Evolutionary conservation across 257 asterid genomes (phyloP).

Genomic region (Anisodus acutangulus): DNA sequence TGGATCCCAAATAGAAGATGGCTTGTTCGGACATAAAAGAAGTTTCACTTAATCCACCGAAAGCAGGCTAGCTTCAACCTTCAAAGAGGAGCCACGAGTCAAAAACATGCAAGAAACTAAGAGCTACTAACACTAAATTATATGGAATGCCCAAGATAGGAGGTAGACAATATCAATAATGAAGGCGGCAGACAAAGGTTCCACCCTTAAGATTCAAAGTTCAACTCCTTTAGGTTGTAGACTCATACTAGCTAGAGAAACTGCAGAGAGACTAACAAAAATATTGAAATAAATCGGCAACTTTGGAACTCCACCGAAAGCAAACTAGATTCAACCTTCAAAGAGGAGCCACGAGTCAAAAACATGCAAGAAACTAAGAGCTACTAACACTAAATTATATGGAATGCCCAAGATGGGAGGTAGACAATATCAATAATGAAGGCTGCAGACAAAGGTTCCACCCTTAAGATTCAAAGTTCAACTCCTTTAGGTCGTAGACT

Average conservation of each 20-base stretch:
- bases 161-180: too few species aligned
- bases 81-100: background rate
- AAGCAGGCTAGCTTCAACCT: background rate
- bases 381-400: background rate
- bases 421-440: too few species aligned
- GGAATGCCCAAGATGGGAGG: too few species aligned
- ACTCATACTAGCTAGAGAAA: background rate
- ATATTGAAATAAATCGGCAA: background rate
- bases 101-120: background rate
- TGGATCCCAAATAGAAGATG: conserved; percentile 32
- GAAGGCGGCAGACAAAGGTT: background rate
- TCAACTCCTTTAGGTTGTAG: background rate
- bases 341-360: background rate
- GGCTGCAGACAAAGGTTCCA: background rate
- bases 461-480: background rate
- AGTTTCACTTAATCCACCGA: conserved; percentile 13
- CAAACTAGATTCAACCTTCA: conserved; percentile 5
- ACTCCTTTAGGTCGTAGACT: background rate
- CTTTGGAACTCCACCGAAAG: background rate
- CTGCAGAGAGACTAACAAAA: background rate
- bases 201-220: background rate
- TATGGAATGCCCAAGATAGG: background rate
- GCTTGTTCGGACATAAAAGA: conserved; percentile 41
- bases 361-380: background rate
- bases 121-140: background rate